Evolutionary conservation across 2,329 filamentous ascomycete genomes (phyloP).

Genomic region (Dissoconium aciculare): DNA sequence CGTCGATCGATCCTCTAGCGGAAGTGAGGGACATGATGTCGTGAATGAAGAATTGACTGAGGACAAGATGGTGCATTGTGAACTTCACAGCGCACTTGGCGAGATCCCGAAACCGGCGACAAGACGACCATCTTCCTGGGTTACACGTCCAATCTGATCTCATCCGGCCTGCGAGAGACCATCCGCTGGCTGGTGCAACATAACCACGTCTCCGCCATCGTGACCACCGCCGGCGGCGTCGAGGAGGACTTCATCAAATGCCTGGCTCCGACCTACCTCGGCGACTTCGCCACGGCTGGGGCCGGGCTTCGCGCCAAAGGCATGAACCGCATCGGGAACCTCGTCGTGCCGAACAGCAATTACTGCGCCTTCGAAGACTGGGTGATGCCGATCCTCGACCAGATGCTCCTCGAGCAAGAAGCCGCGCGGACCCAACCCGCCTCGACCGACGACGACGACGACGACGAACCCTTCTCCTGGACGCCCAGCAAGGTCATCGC

Average conservation of each 20-base stretch:
- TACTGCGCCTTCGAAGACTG: conserved; percentile 98
- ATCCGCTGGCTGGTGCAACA: conserved; percentile 88
- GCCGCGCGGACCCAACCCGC: conserved; percentile 33
- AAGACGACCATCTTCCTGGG: conserved; percentile 90
- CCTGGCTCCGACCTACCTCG: conserved; percentile 82
- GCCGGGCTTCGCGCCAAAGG: conserved; percentile 67
- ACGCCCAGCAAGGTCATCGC: conserved; percentile 86
- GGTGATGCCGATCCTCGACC: conserved; percentile 88
- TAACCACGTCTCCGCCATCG: conserved; percentile 79
- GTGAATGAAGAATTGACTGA: too few species aligned
- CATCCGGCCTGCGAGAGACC: conserved; percentile 81
- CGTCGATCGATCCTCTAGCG: too few species aligned
- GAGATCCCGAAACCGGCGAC: conserved; percentile 61
- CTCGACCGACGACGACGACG: neutral
- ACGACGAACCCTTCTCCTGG: conserved; percentile 41
- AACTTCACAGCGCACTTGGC: conserved; percentile 63
- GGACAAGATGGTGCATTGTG: too few species aligned
- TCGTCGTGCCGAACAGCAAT: conserved; percentile 91
- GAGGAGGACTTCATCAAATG: conserved; percentile 99
- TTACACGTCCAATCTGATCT: conserved; percentile 95
- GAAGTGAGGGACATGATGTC: too few species aligned
- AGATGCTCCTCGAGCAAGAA: conserved; percentile 81
- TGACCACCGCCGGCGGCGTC: conserved; percentile 87
- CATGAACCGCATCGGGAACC: conserved; percentile 88
- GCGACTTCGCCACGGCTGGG: conserved; percentile 61